Evolutionary conservation across 1,284 basidiomycete genomes (phyloP).

Genomic region (Mycosarcoma mackinlayi): DNA sequence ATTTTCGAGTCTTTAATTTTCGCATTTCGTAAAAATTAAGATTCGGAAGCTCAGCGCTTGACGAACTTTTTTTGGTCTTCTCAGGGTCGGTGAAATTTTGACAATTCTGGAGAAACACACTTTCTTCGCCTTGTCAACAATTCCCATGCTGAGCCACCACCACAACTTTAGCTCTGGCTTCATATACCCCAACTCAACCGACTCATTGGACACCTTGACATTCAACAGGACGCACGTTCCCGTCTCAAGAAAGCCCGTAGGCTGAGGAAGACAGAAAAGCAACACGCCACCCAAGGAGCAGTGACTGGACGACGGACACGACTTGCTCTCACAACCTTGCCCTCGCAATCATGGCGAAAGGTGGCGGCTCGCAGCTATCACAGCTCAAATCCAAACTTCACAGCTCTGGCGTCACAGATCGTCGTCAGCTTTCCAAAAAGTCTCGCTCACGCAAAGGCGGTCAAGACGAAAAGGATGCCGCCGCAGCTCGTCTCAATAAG

Average conservation of each 20-base stretch:
- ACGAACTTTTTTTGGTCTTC: conserved; percentile 1
- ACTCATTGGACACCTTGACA: background rate
- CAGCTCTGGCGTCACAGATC: conserved; percentile 59
- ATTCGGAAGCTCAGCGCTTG: background rate
- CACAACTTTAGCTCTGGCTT: conserved; percentile 4
- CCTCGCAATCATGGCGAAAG: conserved; percentile 50
- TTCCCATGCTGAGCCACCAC: background rate
- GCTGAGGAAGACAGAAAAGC: background rate
- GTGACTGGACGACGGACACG: background rate
- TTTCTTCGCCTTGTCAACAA: conserved; percentile 7
- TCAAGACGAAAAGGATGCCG: conserved; percentile 71
- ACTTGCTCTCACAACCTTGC: background rate
- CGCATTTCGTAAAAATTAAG: background rate
- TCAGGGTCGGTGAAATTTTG: conserved; percentile 25
- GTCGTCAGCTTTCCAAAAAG: conserved; percentile 55
- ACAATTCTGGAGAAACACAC: conserved; percentile 8
- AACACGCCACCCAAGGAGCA: background rate
- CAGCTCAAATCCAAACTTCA: conserved; percentile 64
- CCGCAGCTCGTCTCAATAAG: conserved; percentile 70
- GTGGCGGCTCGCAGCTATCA: conserved; percentile 66
- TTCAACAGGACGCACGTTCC: background rate
- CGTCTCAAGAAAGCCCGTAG: too few relatives aligned
- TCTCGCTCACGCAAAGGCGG: conserved; percentile 68
- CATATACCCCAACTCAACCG: conserved; percentile 16
- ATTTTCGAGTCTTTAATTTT: too few relatives aligned